Evolutionary conservation across 495 filamentous ascomycete genomes (phyloP), one percentile per base, ranked within the genome.

Genomic region (Mytilinidion resinicola): DNA sequence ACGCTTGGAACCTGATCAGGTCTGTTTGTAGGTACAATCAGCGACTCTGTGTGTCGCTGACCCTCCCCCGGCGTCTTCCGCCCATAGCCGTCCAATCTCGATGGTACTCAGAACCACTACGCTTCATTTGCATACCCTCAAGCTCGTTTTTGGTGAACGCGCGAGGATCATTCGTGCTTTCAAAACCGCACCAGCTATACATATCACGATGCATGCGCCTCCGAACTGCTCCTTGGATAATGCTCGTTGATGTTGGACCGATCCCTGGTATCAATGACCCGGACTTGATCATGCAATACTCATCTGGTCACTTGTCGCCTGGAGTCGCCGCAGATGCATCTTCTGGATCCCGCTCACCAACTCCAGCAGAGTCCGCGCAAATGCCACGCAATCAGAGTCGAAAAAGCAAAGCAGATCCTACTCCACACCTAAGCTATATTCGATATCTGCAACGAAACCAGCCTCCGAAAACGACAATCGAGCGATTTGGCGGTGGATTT

Each of bases 101-200:
- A n/a, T 99, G 93, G 93, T 91, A 90, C 72, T 86, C 89, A 1
- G 93, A 99, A 62, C 91, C 93, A 19, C 76, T 97, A 3, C 88
- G 90, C 53, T 78, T 95, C 53, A 76, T 99, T 1, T 82, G 83
- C 0, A 77, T 96, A 33, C 76, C 82, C 20, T 74, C 77, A 6
- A 78, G 77, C 0, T 78, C 80, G 0, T 99, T 97, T 63, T 77
- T 88, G 44, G 78, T 78, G 38, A 97, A 96, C 69, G 79, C 81
- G 43, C 84, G 85, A 57, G 88, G 90, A 42, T 86, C 88, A 60
- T 91, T 90, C 1, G 85, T 91, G 10, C 78, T 99, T n/a, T 85
- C 83, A 19, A 91, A 85, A 60, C 65, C 79, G 36, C 90, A 96
- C 55, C 91, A 96, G 69, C 76, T 78, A 9, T 71, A 96, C 46